A percentile compares a stretch with the other conserved stretches of the same genome.
Evolutionary conservation across 768 basidiomycete species (phyloP).

Genomic region (Multifurca ochricompacta): DNA sequence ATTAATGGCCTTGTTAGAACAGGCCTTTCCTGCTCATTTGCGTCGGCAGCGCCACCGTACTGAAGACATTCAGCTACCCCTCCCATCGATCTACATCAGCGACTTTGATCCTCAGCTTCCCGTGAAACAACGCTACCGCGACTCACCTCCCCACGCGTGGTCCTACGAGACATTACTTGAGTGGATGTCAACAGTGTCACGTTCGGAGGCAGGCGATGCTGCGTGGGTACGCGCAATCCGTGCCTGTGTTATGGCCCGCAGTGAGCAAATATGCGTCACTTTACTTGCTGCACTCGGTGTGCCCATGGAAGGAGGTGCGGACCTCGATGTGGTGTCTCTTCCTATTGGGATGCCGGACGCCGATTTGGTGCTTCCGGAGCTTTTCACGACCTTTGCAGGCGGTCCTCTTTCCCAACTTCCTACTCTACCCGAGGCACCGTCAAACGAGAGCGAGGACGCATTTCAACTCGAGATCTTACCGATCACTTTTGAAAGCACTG

Average conservation of each 20-base stretch:
- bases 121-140: neutral
- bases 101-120: neutral
- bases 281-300: slow-evolving; percentile 21
- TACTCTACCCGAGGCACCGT: slow-evolving; percentile 9
- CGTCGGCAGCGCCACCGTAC: slow-evolving; percentile 1
- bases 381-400: neutral
- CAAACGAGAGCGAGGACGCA: slow-evolving; percentile 11
- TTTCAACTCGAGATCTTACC: slow-evolving; percentile 19
- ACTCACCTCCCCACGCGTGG: slow-evolving; percentile 12
- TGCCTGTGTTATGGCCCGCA: slow-evolving; percentile 20
- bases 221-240: slow-evolving; percentile 18
- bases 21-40: slow-evolving; percentile 18
- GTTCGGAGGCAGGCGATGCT: slow-evolving; percentile 14
- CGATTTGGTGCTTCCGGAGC: slow-evolving; percentile 6
- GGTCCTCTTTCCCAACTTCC: slow-evolving; percentile 11
- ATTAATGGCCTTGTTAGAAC: slow-evolving; percentile 21
- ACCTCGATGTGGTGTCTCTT: slow-evolving; percentile 12
- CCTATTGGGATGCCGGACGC: slow-evolving; percentile 12
- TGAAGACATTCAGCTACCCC: neutral
- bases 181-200: slow-evolving; percentile 20
- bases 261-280: slow-evolving; percentile 20
- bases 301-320: slow-evolving; percentile 20
- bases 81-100: neutral
- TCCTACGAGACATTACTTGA: slow-evolving; percentile 17
- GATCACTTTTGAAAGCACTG: slow-evolving; percentile 5